Evolutionary conservation across 768 basidiomycete genomes (phyloP), one percentile per base, ranked within the genome.

Genomic region (Xerocomellus chrysenteron): DNA sequence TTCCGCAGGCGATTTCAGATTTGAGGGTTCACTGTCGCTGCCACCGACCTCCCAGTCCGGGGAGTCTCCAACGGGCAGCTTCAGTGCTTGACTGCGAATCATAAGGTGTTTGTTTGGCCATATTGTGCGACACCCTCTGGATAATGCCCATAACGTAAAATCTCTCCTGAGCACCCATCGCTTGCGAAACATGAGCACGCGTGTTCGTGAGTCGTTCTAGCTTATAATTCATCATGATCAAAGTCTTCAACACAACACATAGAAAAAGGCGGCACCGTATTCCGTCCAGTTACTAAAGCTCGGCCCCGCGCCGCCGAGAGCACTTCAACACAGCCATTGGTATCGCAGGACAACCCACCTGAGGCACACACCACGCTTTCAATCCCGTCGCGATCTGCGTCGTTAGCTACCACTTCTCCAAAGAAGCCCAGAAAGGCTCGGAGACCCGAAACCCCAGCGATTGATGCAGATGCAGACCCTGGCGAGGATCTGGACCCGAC

Each of bases 401-500:
- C 21, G 21, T 21, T 21, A 21, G 21, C 21, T 21, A 21, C 21
- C 21, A 49, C 61, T 9, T 50, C 52, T 33, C 44, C 67, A 2
- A 75, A 78, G 45, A 80, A 76, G 63, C 66, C 69, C 24, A 68
- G 68, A 26, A 71, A 69, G 42, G 24, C 50, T 7, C 75, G 81
- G 19, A 77, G 74, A 37, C 79, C 81, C 3, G 80, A 82, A 9
- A 73, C 80, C 8, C 83, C 84, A 16, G 78, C 75, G 1, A 86
- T 82, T 57, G 83, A 86, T 66, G 74, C 79, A 26, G 75, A 79
- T 50, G 83, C 82, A 0, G 81, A 83, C 66, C 85, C 87, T 5
- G 89, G 89, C 21, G 88, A 89, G 65, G 85, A 88, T 35, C 73
- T 92, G 46, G 90, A 92, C 61, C 90, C 90, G n/a, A 92, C 90